Base-by-base conservation (phyloP, 2,329 filamentous ascomycete species). In the Talaromyces islandicus region DNA sequence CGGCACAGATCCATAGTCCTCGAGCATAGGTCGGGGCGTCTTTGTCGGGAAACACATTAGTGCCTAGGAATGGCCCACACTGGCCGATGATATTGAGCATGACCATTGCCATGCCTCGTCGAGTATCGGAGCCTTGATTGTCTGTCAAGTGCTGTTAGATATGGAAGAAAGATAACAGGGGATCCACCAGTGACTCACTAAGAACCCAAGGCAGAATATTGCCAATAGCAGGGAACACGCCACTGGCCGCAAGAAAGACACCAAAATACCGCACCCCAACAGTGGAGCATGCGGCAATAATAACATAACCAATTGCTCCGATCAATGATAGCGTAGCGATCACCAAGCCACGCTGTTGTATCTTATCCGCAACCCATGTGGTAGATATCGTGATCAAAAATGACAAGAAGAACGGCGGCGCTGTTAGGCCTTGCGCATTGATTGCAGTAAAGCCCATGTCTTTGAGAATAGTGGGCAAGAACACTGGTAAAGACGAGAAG, bases 141-240 rank as follows among this genome's bases (percentile, higher is more conserved):
- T 89, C 86, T 77, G 51, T 38, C 43, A 46, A 12, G 12, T 29
- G 17, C 7, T 32, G 32, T 57, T 38, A 59, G 58, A 53, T 24
- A 53, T 17, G 48, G 21, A 21, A 51, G n/a, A 29, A 41, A 14
- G 29, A n/a, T 48, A 9, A 10, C 24, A 11, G 24, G 25, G 2
- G 3, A 27, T 27, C 10, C 46, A 55, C 10, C 52, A 29, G 17
- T 9, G 29, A 69, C 72, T 62, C 69, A 77, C 76, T 82, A 2
- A 88, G 72, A 1, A 88, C 87, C 71, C 88, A 89, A 0, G 88
- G 87, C 38, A 91, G 81, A 9, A 88, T 87, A 63, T 90, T 89
- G 3, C 85, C 84, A 35, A 91, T 85, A 66, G 82, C 83, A 0
- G 87, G 85, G 52, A 91, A 87, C 25, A 91, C 82, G 11, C 86